Evolutionary conservation across 228 moss, liverwort and hornwort species (phyloP), one percentile per base, ranked within the genome.

Genomic region (Sphagnum magellanicum): DNA sequence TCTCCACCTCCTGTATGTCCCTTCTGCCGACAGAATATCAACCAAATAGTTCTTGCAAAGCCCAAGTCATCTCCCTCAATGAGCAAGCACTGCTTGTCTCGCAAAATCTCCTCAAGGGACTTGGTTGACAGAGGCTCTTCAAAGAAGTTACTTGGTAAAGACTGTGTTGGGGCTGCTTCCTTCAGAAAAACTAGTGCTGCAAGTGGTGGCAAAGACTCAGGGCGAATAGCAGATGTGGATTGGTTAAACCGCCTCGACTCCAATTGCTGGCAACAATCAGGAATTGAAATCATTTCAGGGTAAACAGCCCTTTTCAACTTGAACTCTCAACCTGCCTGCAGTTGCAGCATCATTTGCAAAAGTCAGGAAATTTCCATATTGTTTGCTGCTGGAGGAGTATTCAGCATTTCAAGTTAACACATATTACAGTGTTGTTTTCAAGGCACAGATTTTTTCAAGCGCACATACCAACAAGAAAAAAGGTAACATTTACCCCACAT

Each of bases 21-120:
- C 7, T 87, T 87, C 49, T 87, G 87, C 63, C 83, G 87, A 4
- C 80, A 76, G 66, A 80, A 77, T 65, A 87, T 87, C 50, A 76
- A 75, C 49, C 87, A 79, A 50, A 76, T 87, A 16, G 78, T 87
- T 49, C 73, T 83, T 17, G 87, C 87, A 14, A 60, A 70, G 65
- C 87, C 83, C 5, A 85, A 85, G 52, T 10, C 63, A 10, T 72
- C 50, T 14, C 67, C 61, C 58, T 62, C 10, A 67, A 71, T 13
- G 79, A 82, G 65, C 53, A 63, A 77, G 66, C 79, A 72, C 55
- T 61, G 61, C 50, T 71, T 53, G 70, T 74, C 80, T 4, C 70
- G 70, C 51, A 77, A 65, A 48, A 70, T 70, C n/a, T 48, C 70
- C 49, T 53, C 68, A 48, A 55, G 17, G 51, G 59, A 70, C 57